Base-by-base conservation (phyloP, 108 stramenopile species). In the Conticribra guillardii region DNA sequence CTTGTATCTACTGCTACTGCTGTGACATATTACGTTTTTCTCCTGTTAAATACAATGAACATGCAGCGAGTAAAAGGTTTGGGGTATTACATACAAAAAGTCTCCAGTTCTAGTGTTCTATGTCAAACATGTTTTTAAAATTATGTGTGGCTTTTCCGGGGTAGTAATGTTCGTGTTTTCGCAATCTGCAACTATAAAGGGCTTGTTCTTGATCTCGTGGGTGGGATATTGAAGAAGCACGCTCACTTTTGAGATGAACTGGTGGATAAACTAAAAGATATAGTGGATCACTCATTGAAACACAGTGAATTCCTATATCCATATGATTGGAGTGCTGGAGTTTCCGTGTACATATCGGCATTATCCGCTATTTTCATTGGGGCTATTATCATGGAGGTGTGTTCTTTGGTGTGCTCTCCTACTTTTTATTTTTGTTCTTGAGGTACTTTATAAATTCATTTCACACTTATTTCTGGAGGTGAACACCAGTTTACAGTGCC, bases 251-350 rank as follows among this genome's bases (percentile, higher is more conserved):
- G 60, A 27, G 32, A 28, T 46, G 47, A 23, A 33, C 33, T 34
- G 32, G 30, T 61, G 21, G 41, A 68, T 37, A 23, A 57, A 15
- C 30, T 76, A 23, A 46, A 55, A 41, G 4, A 31, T 7, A 1
- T 63, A 19, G 30, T 76, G 1, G 68, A 54, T 18, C 2, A 49
- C 22, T 17, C 52, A 7, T 56, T 54, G 5, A 54, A 64, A 22
- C 75, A 76, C 27, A 49, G 49, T 19, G 75, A 76, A 59, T 76
- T 76, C 54, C n/a, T n/a, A n/a, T n/a, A n/a, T n/a, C 80, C 67
- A 1, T 90, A 90, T 60, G 92, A 94, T 66, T 89, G 87, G 85
- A 71, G 82, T 21, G 67, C 84, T 24, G 92, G 92, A 45, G 66
- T 81, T 15, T 52, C 57, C 15, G 87, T 88, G 54, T 94, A 94